These are phyloP conservation scores for Brachypodium distachyon DNA, from an alignment of 202 grass and related monocot genomes.

Conservation along the genomic window DNA sequence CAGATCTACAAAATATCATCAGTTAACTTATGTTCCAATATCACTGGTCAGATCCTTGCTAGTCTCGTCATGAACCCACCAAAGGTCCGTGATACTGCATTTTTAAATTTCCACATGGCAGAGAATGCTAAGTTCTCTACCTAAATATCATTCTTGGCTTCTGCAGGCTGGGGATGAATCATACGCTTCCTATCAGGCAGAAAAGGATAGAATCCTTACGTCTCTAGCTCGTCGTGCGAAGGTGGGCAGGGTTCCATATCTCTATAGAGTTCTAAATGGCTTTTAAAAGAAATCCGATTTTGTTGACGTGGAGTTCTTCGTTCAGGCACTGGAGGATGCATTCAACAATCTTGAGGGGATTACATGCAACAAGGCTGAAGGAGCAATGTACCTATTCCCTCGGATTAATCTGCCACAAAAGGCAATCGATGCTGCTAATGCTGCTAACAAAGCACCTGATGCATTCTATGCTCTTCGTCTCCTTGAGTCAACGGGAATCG, in stretches of 20 bases:
- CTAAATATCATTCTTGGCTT: conserved; percentile 6
- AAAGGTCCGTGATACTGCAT: conserved; percentile 43
- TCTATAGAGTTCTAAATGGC: neutral
- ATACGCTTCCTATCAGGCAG: conserved; percentile 66
- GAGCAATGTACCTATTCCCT: conserved; percentile 97
- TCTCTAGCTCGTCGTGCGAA: conserved; percentile 86
- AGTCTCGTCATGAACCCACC: conserved; percentile 95
- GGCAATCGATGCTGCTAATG: conserved; percentile 76
- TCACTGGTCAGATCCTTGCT: conserved; percentile 88
- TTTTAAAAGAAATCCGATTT: neutral
- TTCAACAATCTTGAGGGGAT: conserved; percentile 83
- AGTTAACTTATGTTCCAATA: conserved; percentile 94
- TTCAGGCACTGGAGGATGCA: conserved; percentile 75
- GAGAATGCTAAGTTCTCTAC: conserved; percentile 1
- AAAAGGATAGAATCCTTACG: conserved; percentile 76
- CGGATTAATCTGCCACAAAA: conserved; percentile 55
- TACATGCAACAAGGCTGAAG: conserved; percentile 89
- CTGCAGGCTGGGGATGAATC: conserved; percentile 79
- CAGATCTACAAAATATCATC: conserved; percentile 96
- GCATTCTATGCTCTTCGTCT: conserved; percentile 77
- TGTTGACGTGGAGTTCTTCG: neutral
- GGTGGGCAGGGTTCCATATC: conserved; percentile 28
- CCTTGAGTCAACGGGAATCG: conserved; percentile 83
- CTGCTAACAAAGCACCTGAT: conserved; percentile 69
- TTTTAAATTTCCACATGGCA: conserved; percentile 8